Conservation (phyloP, 2,329 filamentous ascomycete genomes). For the Trichoderma gracile region DNA sequence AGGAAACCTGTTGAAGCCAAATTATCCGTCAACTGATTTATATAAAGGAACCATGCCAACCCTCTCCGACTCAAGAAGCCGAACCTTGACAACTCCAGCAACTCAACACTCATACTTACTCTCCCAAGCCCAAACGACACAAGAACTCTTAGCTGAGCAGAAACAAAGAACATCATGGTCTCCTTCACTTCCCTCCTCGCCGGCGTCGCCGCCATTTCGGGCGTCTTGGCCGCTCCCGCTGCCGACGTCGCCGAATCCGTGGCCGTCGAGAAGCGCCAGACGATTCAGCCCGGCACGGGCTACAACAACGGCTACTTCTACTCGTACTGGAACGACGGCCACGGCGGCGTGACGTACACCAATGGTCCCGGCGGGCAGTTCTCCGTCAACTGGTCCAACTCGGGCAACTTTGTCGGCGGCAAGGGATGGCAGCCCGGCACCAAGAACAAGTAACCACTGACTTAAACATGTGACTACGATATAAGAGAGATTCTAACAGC, state of each 20-base stretch:
- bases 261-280: conserved; percentile 16
- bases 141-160: not conserved
- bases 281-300: conserved; percentile 10
- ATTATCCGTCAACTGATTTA: conserved; percentile 15
- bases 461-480: too few relatives aligned
- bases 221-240: conserved; percentile 15
- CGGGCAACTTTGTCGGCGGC: conserved; percentile 22
- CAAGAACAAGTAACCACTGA: conserved; percentile 17
- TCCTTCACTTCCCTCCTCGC: conserved; percentile 15
- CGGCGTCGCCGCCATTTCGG: conserved; percentile 5
- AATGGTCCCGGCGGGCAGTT: conserved; percentile 11
- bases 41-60: not conserved
- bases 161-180: conserved; percentile 11
- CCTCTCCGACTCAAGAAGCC: not conserved
- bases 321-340: conserved; percentile 19
- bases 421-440: conserved; percentile 21
- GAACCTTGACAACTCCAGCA: not conserved
- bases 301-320: conserved; percentile 18
- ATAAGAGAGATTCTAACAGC: not conserved
- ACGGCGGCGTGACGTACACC: conserved; percentile 14
- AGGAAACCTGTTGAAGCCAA: not conserved
- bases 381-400: conserved; percentile 21
- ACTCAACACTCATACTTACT: not conserved
- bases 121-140: not conserved
- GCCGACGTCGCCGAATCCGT: not conserved